These are phyloP conservation scores for Apiotrichum laibachii DNA, from an alignment of 1,284 basidiomycete genomes.

Conservation along the genomic window DNA sequence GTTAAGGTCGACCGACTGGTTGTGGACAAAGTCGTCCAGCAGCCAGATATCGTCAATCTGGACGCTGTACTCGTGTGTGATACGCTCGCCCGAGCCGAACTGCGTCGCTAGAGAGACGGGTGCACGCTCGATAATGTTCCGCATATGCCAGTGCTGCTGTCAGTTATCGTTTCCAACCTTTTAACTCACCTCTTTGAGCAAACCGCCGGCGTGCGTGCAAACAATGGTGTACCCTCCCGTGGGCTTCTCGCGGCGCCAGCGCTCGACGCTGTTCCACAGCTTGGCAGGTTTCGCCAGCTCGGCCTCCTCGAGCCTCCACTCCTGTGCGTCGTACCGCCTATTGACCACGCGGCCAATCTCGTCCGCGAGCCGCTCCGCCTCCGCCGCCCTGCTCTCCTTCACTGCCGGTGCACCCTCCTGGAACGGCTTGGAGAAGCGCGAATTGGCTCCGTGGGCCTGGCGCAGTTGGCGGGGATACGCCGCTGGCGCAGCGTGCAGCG, in stretches of 20 bases:
- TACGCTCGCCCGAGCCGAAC: conserved; percentile 5
- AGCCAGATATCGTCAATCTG: conserved; percentile 72
- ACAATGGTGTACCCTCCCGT: conserved; percentile 62
- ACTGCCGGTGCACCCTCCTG: conserved; percentile 4
- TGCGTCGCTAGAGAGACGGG: neutral
- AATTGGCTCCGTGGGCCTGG: conserved; percentile 34
- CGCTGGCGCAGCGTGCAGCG: conserved; percentile 69
- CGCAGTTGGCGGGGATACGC: conserved; percentile 59
- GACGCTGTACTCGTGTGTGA: neutral
- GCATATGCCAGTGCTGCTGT: conserved; percentile 60
- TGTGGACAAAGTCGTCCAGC: conserved; percentile 73
- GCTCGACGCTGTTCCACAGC: conserved; percentile 28
- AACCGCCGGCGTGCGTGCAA: conserved; percentile 73
- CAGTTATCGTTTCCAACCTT: neutral
- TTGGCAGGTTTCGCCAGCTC: conserved; percentile 40
- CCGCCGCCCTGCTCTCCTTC: conserved; percentile 28
- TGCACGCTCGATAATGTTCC: conserved; percentile 46
- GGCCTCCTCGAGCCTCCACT: conserved; percentile 6
- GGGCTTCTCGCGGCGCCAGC: conserved; percentile 12
- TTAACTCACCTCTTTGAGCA: conserved; percentile 67
- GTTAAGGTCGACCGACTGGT: conserved; percentile 71
- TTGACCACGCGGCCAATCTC: neutral
- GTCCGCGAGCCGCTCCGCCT: conserved; percentile 21
- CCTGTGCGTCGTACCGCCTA: conserved; percentile 6
- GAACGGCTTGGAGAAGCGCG: conserved; percentile 23